Base-by-base conservation (phyloP, 139 green algal genomes). In the Closterium sp. region DNA sequence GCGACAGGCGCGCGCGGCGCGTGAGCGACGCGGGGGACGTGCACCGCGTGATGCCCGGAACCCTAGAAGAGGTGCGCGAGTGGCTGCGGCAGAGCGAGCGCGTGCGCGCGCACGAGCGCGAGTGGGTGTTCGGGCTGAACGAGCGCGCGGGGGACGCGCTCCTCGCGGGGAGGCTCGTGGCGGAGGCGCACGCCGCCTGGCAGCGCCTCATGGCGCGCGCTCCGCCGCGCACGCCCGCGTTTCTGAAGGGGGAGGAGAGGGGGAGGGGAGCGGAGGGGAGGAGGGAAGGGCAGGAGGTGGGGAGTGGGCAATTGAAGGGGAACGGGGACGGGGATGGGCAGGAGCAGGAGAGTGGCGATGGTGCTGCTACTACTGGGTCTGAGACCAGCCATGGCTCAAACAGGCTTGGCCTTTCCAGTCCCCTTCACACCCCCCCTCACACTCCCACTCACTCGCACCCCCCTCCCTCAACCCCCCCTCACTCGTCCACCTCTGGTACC, bases 1-100 rank as follows among this genome's bases (percentile, higher is more conserved):
- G 34, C 31, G 89, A 92, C 86, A 24, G 34, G 27, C 70, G 89
- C 84, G 32, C 89, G 13, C 28, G 34, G 38, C 29, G 30, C 28
- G 70, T 92, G 50, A 45, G 38, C 42, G 89, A 92, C 73, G 89
- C 89, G 27, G 38, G 30, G 38, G 89, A 92, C 86, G 89, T 92
- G 34, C 70, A 92, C 86, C 34, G 89, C 32, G 24, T 62, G 27
- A 88, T 92, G 42, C 89, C 89, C 0, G 50, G 89, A 3, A 45
- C 38, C 42, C 70, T 92, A 22, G 89, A 92, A 70, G 89, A 92
- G 27, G 28, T 92, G 10, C 34, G 89, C 27, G 89, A 92, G 70
- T 92, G 89, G 89, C 89, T 92, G 28, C 50, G 89, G n/a, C 28
- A 30, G 84, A 32, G 84, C 84, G 84, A 87, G n/a, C 27, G 84